A percentile compares a stretch with the other conserved stretches of the same genome.
phyloP scores from a whole-genome alignment of 768 basidiomycete species.

The Suillus sp. region DNA sequence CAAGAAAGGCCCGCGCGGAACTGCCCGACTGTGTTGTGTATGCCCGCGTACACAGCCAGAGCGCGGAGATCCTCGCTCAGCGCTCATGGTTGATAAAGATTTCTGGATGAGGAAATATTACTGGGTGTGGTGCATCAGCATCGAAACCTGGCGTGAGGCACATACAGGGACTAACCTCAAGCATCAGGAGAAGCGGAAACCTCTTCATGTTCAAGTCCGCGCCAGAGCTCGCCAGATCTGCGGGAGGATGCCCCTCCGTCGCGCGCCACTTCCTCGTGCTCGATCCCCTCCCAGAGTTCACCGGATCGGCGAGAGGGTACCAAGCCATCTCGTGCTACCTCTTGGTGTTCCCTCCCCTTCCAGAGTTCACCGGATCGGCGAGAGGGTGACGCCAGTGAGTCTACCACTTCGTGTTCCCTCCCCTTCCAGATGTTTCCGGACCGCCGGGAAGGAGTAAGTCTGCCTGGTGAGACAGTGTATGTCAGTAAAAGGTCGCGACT shows the following conservation, averaged over 20 bases:
- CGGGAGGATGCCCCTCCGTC: background rate
- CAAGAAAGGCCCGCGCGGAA: background rate
- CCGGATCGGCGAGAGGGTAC: background rate
- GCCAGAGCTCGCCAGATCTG: conserved; percentile 7
- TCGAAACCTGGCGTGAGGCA: background rate
- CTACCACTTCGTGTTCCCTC: background rate
- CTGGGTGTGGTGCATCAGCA: background rate
- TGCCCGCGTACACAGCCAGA: background rate
- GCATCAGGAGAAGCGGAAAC: background rate
- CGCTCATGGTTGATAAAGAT: background rate
- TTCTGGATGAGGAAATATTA: too few species aligned
- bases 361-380: conserved; percentile 5
- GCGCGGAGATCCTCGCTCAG: background rate
- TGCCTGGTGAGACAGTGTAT: background rate
- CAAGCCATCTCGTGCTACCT: background rate
- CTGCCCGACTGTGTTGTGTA: background rate
- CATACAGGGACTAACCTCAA: conserved; percentile 5
- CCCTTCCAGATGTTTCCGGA: background rate
- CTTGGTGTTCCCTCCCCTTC: background rate
- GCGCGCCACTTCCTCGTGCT: background rate
- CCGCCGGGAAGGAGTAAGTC: background rate
- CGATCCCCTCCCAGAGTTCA: background rate
- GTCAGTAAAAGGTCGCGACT: background rate
- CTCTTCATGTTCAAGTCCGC: conserved; percentile 4
- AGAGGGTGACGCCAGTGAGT: too few species aligned